A percentile compares a stretch with the other conserved stretches of the same genome.
These are phyloP conservation scores for Candida boleticola DNA, from an alignment of 805 yeast species.

Conservation along the genomic window DNA sequence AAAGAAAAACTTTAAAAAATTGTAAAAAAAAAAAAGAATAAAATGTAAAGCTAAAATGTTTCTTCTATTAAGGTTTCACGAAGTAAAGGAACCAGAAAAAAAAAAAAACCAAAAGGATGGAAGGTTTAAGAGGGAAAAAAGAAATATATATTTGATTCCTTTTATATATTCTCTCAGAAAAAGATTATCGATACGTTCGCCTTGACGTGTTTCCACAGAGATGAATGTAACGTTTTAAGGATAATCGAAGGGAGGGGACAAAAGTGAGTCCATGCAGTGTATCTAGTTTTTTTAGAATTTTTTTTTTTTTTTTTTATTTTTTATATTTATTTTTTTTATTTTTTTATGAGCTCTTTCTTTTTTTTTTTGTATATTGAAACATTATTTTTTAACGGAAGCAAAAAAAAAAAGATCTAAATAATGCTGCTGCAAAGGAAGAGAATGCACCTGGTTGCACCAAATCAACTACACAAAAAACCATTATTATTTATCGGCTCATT, in stretches of 20 bases:
- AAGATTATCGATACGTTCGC: neutral
- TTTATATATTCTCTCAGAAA: neutral
- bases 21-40: too few species aligned
- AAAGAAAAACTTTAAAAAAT: neutral
- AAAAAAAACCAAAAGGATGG: neutral
- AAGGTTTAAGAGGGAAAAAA: neutral
- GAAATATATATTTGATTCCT: neutral
- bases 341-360: neutral
- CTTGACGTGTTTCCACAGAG: neutral
- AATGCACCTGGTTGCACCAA: neutral
- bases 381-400: too few species aligned
- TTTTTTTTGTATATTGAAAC: too few species aligned
- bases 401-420: neutral
- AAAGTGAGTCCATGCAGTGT: neutral
- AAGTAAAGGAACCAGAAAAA: neutral
- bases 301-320: too few species aligned
- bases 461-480: neutral
- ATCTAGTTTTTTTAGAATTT: neutral
- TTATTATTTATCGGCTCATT: too few species aligned
- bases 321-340: neutral
- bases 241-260: neutral
- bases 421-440: conserved; percentile 3
- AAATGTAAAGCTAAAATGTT: neutral
- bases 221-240: too few species aligned
- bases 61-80: neutral